Evolutionary conservation across 176 grass and related monocot species (phyloP), one percentile per base, ranked within the genome.

Genomic region (Panicum miliaceum): DNA sequence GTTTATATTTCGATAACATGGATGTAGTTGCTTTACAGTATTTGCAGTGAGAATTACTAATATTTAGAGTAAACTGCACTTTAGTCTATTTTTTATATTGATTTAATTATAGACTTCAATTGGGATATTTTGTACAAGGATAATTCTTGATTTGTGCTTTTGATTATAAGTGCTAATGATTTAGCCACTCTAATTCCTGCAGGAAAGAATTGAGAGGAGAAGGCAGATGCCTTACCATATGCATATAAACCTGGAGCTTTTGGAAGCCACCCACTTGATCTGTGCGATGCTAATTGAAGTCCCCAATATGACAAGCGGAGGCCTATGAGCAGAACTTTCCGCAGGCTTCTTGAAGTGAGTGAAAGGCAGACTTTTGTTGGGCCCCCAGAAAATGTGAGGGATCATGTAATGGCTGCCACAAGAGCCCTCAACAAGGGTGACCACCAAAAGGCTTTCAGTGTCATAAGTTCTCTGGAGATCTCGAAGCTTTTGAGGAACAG

Each of bases 151-250:
- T 32, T 32, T 32, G 29, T 32, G 29, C 29, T 84, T 40, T 12
- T 74, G 10, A 32, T 74, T 71, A 51, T 51, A 14, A 56, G 23
- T 82, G 56, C 73, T 90, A 56, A 82, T 81, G n/a, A 73, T 64
- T 5, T 34, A 22, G 27, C 37, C 76, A 64, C 13, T 64, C 8
- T 50, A 50, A 58, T 71, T 71, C 13, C 38, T 84, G 72, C 89
- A 98, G 95, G 95, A 98, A 84, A 93, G 94, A 75, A 79, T 88
- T 78, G 95, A 98, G 82, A 94, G 95, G 80, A 87, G 95, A 88
- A 87, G 95, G 60, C 93, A 95, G 76, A 98, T 98, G 95, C 95
- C 95, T 34, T 98, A 98, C 79, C 95, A 95, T 84, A 98, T 98
- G 95, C 95, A 98, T 71, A 98, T 98, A 86, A 98, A 98, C 79